Evolutionary conservation across 148 eudicot species (phyloP).

Genomic region (Spergularia bocconei): DNA sequence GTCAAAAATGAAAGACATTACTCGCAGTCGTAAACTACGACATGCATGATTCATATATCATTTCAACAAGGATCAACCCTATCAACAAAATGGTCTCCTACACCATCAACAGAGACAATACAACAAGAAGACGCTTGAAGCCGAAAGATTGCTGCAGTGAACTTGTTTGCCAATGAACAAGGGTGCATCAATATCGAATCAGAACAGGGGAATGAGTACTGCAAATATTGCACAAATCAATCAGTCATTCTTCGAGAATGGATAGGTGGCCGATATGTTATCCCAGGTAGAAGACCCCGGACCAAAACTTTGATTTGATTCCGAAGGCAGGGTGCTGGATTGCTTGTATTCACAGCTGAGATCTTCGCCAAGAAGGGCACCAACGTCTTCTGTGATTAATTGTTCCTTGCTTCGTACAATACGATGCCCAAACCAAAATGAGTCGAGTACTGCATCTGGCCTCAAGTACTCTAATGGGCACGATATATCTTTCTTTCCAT

Average conservation of each 20-base stretch:
- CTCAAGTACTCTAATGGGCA: constrained; percentile 40
- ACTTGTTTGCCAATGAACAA: constrained; percentile 21
- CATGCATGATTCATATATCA: not conserved
- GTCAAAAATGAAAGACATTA: not conserved
- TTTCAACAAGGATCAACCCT: constrained; percentile 9
- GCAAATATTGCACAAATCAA: constrained; percentile 12
- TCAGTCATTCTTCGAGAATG: constrained; percentile 4
- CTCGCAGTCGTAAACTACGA: not conserved
- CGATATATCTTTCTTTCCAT: constrained; percentile 35
- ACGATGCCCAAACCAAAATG: constrained; percentile 42
- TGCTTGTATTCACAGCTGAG: constrained; percentile 39
- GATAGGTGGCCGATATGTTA: constrained; percentile 26
- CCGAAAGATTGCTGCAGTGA: not conserved
- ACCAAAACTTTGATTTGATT: constrained; percentile 31
- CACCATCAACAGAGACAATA: constrained; percentile 15
- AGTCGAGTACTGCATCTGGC: constrained; percentile 61
- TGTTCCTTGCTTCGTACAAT: constrained; percentile 33
- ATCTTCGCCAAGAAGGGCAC: constrained; percentile 53
- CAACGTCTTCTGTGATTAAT: constrained; percentile 39
- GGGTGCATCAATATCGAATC: constrained; percentile 11
- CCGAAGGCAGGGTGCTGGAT: constrained; percentile 20
- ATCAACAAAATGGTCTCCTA: constrained; percentile 20
- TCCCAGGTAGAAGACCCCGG: constrained; percentile 39
- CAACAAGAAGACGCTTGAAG: constrained; percentile 7
- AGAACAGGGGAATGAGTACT: constrained; percentile 3